These are phyloP conservation scores for Arthromyces matolae DNA, from an alignment of 768 basidiomycete species.

Conservation along the genomic window DNA sequence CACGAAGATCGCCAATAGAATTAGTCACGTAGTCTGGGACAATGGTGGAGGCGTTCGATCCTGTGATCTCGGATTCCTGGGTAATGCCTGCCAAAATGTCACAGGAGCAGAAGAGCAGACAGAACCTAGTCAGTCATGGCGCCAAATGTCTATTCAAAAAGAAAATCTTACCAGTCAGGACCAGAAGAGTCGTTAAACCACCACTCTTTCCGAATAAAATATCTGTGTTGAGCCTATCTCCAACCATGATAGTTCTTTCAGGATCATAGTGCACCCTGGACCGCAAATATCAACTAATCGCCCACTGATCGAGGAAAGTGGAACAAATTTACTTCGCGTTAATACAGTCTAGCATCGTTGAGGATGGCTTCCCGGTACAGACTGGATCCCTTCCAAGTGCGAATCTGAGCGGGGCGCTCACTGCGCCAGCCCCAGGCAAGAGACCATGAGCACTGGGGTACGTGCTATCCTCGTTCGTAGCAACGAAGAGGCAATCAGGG, in stretches of 20 bases:
- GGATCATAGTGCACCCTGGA: constrained; percentile 84
- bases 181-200: constrained; percentile 83
- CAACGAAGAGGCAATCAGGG: constrained; percentile 77
- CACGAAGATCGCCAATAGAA: constrained; percentile 78
- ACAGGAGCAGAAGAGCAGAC: not conserved
- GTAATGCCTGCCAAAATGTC: constrained; percentile 62
- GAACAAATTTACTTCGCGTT: constrained; percentile 48
- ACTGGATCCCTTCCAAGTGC: constrained; percentile 69
- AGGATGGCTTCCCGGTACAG: constrained; percentile 87
- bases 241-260: constrained; percentile 86
- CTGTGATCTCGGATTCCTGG: constrained; percentile 66
- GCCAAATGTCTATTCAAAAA: not conserved
- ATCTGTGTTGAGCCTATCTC: constrained; percentile 93
- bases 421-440: constrained; percentile 81
- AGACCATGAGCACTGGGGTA: constrained; percentile 72
- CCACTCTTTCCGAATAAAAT: constrained; percentile 90
- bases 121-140: not conserved
- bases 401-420: constrained; percentile 78
- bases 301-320: not conserved
- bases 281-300: not conserved
- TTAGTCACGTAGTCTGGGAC: constrained; percentile 79
- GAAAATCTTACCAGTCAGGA: constrained; percentile 70
- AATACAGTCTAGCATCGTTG: constrained; percentile 91
- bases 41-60: constrained; percentile 63
- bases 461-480: constrained; percentile 91